These are phyloP conservation scores for Articulospora tetracladia DNA, from an alignment of 495 filamentous ascomycete genomes.

Conservation along the genomic window DNA sequence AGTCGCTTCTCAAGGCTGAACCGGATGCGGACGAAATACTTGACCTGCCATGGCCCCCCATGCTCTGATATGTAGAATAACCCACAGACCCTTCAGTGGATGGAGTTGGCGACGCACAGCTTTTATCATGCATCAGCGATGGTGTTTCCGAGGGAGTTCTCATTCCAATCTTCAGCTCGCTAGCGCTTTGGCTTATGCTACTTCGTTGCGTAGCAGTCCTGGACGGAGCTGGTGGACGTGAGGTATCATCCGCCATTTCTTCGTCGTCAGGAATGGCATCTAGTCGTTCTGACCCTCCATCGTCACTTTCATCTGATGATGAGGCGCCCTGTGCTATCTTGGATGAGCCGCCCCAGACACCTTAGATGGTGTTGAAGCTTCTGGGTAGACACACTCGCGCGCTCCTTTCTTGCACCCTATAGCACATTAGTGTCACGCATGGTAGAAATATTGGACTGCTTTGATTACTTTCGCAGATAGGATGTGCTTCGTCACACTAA, in stretches of 20 bases:
- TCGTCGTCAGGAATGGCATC: constrained; percentile 67
- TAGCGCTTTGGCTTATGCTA: constrained; percentile 26
- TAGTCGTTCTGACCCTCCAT: constrained; percentile 43
- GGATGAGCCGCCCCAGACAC: constrained; percentile 36
- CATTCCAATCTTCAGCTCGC: constrained; percentile 27
- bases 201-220: constrained; percentile 28
- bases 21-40: constrained; percentile 24
- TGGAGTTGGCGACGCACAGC: constrained; percentile 41
- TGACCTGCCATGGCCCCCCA: constrained; percentile 23
- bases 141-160: constrained; percentile 46
- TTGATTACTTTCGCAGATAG: constrained; percentile 76
- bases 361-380: constrained; percentile 49
- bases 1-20: constrained; percentile 28
- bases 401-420: constrained; percentile 80
- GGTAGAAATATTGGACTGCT: neutral
- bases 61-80: constrained; percentile 29
- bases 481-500: constrained; percentile 82
- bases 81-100: constrained; percentile 34
- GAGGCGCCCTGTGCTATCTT: constrained; percentile 45
- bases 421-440: constrained; percentile 12
- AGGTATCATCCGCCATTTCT: constrained; percentile 37
- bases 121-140: constrained; percentile 43
- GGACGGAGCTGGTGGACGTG: constrained; percentile 21
- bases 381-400: constrained; percentile 80
- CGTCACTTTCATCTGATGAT: constrained; percentile 50